Percentiles rank a stretch among this genome's conserved stretches.
These are phyloP conservation scores for Botrytis sinoallii DNA, from an alignment of 2,329 filamentous ascomycete species.

Conservation along the genomic window DNA sequence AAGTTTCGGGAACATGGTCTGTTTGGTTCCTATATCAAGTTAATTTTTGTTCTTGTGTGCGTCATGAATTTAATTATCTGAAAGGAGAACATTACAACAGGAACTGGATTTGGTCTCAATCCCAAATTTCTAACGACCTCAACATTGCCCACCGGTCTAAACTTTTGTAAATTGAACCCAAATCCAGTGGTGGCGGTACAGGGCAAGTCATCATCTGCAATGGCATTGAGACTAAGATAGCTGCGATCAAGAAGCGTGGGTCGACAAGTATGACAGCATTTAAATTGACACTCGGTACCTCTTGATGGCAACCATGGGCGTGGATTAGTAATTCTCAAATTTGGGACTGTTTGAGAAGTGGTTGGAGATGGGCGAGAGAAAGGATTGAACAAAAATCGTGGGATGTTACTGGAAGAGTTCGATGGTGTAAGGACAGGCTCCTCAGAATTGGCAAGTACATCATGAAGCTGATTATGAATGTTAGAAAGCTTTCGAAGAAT, in stretches of 20 bases:
- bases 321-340: background rate
- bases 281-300: conserved; percentile 48
- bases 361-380: conserved; percentile 7
- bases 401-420: background rate
- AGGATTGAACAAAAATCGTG: conserved; percentile 11
- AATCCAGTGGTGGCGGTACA: conserved; percentile 50
- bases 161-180: conserved; percentile 47
- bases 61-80: background rate
- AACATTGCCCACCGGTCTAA: conserved; percentile 41
- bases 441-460: background rate
- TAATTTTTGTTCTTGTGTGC: background rate
- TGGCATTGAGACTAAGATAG: conserved; percentile 49
- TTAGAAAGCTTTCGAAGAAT: background rate
- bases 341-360: conserved; percentile 7
- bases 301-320: conserved; percentile 41
- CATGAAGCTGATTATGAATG: background rate
- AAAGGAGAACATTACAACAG: conserved; percentile 22
- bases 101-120: conserved; percentile 27
- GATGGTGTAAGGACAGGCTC: background rate
- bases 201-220: conserved; percentile 49
- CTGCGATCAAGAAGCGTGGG: conserved; percentile 44
- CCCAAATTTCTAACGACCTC: conserved; percentile 33
- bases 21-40: background rate
- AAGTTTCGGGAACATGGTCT: background rate
- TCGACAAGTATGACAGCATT: conserved; percentile 50